phyloP scores from a whole-genome alignment of 148 eudicot species.

The Spergularia marina region DNA sequence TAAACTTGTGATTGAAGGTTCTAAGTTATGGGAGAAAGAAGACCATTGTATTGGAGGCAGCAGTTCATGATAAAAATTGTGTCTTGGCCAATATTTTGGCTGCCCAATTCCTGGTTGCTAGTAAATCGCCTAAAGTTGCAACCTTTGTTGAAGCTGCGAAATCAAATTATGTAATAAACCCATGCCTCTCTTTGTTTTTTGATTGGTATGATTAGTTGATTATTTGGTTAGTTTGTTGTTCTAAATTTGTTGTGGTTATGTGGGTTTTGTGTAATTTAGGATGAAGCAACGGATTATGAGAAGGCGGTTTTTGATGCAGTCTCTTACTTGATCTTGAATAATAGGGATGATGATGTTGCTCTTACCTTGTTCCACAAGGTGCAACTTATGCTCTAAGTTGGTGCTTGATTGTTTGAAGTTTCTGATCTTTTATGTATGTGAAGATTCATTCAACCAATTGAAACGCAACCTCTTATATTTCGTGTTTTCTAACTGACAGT shows the following conservation, averaged over 20 bases:
- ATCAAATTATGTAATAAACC: slow-evolving; percentile 42
- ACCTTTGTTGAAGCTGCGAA: slow-evolving; percentile 56
- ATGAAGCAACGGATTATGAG: slow-evolving; percentile 69
- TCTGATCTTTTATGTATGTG: background rate
- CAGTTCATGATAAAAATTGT: slow-evolving; percentile 59
- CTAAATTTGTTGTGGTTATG: background rate
- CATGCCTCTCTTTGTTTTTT: background rate
- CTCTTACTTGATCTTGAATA: slow-evolving; percentile 51
- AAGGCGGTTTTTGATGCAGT: slow-evolving; percentile 69
- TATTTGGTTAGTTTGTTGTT: background rate
- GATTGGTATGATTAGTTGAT: background rate
- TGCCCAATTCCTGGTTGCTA: slow-evolving; percentile 44
- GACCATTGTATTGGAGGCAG: slow-evolving; percentile 65
- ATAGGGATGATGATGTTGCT: slow-evolving; percentile 75
- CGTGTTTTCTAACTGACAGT: slow-evolving; percentile 39
- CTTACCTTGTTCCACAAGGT: slow-evolving; percentile 69
- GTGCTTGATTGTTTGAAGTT: background rate
- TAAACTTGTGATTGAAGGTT: slow-evolving; percentile 40
- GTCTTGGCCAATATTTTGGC: slow-evolving; percentile 76
- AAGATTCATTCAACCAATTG: background rate
- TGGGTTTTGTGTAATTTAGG: slow-evolving; percentile 38
- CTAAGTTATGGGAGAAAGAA: slow-evolving; percentile 68
- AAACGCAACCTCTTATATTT: background rate
- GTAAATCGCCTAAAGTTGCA: slow-evolving; percentile 38
- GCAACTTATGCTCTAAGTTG: background rate